These are phyloP conservation scores for Cercospora zeina DNA, from an alignment of 2,329 filamentous ascomycete species.

Conservation along the genomic window DNA sequence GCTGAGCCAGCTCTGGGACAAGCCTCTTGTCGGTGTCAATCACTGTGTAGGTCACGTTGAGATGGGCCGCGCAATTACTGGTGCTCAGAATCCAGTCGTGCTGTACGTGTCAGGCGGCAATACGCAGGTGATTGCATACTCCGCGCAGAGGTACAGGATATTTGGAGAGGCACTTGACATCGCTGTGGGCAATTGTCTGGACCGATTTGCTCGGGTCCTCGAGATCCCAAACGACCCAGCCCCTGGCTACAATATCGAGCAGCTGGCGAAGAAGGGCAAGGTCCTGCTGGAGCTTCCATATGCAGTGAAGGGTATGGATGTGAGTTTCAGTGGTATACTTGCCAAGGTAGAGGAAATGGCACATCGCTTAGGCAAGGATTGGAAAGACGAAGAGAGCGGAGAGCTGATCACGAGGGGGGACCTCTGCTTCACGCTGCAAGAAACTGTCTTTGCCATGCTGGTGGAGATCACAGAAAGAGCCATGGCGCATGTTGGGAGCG, in stretches of 20 bases:
- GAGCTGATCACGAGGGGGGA: constrained; percentile 73
- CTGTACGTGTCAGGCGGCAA: constrained; percentile 95
- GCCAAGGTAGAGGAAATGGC: constrained; percentile 80
- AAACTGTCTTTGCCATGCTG: constrained; percentile 94
- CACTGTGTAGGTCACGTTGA: constrained; percentile 99
- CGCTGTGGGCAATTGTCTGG: constrained; percentile 94
- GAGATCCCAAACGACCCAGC: constrained; percentile 93
- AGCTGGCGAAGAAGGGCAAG: constrained; percentile 74
- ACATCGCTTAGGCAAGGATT: constrained; percentile 57
- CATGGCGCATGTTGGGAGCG: constrained; percentile 94
- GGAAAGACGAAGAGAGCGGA: constrained; percentile 50
- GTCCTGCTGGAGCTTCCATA: constrained; percentile 86
- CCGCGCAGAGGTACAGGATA: constrained; percentile 90
- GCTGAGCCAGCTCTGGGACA: constrained; percentile 78
- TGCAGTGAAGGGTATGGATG: constrained; percentile 98
- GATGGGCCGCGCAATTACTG: constrained; percentile 93
- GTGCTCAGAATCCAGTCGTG: constrained; percentile 86
- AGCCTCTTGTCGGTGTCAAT: constrained; percentile 91
- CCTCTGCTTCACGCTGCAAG: constrained; percentile 90
- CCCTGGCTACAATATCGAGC: constrained; percentile 97
- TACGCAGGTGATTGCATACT: constrained; percentile 97
- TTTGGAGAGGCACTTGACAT: constrained; percentile 98
- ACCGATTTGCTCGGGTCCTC: constrained; percentile 89
- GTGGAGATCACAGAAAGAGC: constrained; percentile 98
- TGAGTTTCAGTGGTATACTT: constrained; percentile 90